Percentiles rank a stretch among this genome's conserved stretches.
phyloP scores from a whole-genome alignment of 2,329 filamentous ascomycete genomes.

The Aspergillus ruber region DNA sequence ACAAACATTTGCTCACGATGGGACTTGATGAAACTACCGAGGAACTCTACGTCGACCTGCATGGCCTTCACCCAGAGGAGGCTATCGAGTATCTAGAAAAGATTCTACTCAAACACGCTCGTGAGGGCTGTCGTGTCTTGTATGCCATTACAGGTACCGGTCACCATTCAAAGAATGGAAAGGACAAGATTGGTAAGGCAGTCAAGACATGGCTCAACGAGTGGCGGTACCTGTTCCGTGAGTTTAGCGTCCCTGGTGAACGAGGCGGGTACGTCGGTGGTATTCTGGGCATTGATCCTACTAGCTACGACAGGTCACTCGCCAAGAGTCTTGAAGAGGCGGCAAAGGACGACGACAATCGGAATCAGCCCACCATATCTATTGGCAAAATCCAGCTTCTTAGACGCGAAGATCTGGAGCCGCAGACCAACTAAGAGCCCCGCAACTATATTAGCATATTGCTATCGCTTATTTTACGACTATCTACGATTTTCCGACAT shows the following conservation, averaged over 20 bases:
- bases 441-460: neutral
- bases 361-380: slow-evolving; percentile 22
- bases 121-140: slow-evolving; percentile 63
- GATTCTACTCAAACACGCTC: slow-evolving; percentile 74
- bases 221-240: slow-evolving; percentile 90
- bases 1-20: slow-evolving; percentile 54
- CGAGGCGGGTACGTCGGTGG: slow-evolving; percentile 67
- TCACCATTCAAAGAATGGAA: slow-evolving; percentile 96
- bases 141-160: slow-evolving; percentile 97
- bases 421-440: slow-evolving; percentile 14
- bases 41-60: slow-evolving; percentile 91
- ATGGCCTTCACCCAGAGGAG: slow-evolving; percentile 97
- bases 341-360: slow-evolving; percentile 18
- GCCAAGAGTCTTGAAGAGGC: slow-evolving; percentile 19
- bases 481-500: neutral
- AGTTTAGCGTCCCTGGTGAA: slow-evolving; percentile 95
- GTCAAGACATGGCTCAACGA: slow-evolving; percentile 87
- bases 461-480: neutral
- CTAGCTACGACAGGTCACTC: slow-evolving; percentile 47
- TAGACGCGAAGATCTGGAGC: slow-evolving; percentile 38
- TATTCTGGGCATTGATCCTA: slow-evolving; percentile 58
- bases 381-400: slow-evolving; percentile 41
- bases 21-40: slow-evolving; percentile 43
- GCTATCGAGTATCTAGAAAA: slow-evolving; percentile 89
- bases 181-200: slow-evolving; percentile 96